Conservation (phyloP, 805 yeast genomes). For the Nakazawaea ernobii region DNA sequence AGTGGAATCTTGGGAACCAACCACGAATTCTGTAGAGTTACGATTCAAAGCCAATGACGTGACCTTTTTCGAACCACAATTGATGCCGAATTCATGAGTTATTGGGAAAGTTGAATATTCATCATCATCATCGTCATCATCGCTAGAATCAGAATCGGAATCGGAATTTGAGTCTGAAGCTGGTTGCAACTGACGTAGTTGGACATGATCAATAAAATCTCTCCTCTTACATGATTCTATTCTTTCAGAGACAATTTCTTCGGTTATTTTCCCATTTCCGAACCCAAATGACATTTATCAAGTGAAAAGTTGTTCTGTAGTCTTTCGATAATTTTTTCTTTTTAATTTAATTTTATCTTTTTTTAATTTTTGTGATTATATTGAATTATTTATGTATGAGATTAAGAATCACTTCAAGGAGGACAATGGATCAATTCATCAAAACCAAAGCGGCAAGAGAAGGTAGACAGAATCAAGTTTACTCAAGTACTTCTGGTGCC, state of each 20-base stretch:
- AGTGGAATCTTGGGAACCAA: conserved; percentile 21
- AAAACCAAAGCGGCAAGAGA: conserved; percentile 36
- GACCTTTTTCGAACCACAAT: conserved; percentile 17
- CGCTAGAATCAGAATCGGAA: conserved; percentile 7
- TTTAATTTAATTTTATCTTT: background rate
- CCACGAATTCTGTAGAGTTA: conserved; percentile 21
- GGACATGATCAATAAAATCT: conserved; percentile 7
- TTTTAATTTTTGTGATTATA: conserved; percentile 12
- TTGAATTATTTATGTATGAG: conserved; percentile 6
- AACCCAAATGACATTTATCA: background rate
- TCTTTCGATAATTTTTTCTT: too few species aligned
- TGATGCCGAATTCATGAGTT: conserved; percentile 24
- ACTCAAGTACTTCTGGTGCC: conserved; percentile 60
- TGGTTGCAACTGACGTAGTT: conserved; percentile 11
- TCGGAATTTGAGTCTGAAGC: conserved; percentile 6
- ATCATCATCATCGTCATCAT: conserved; percentile 17
- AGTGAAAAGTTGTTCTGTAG: too few species aligned
- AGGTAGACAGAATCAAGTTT: conserved; percentile 57
- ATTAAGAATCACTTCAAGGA: conserved; percentile 12
- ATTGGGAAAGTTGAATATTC: conserved; percentile 28
- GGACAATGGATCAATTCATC: conserved; percentile 17
- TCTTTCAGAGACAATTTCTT: background rate
- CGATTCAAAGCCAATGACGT: conserved; percentile 19
- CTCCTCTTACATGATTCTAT: background rate
- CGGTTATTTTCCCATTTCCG: background rate